Conservation (phyloP, 2,329 filamentous ascomycete genomes). For the Daldinia eschscholtzii region DNA sequence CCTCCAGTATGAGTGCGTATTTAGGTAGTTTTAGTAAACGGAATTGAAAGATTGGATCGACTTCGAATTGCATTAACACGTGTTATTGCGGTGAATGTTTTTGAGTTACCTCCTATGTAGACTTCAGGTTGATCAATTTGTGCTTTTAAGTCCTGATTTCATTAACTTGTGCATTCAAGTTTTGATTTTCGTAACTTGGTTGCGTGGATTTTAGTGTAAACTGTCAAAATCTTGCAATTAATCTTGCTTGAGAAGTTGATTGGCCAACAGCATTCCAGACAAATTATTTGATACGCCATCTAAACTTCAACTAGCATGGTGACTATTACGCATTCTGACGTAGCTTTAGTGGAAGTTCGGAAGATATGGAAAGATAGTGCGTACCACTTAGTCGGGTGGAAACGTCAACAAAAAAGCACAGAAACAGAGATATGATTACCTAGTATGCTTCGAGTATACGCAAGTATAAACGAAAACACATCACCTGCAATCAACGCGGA, state of each 20-base stretch:
- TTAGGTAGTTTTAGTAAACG: neutral
- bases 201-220: neutral
- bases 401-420: neutral
- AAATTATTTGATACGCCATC: neutral
- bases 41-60: neutral
- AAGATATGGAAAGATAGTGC: neutral
- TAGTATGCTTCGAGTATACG: neutral
- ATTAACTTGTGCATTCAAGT: neutral
- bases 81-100: neutral
- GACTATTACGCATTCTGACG: conserved; percentile 9
- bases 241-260: neutral
- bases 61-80: neutral
- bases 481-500: neutral
- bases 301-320: neutral
- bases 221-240: neutral
- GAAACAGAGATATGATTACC: neutral
- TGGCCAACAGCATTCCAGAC: neutral
- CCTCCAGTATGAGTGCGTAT: neutral
- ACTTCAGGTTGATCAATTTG: neutral
- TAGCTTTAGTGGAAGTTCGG: neutral
- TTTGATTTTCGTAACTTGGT: neutral
- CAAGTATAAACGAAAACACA: neutral
- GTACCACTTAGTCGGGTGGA: neutral
- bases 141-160: neutral
- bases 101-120: neutral